Evolutionary conservation across 306 rosid genomes (phyloP).

Genomic region (Prunus fruticosa): DNA sequence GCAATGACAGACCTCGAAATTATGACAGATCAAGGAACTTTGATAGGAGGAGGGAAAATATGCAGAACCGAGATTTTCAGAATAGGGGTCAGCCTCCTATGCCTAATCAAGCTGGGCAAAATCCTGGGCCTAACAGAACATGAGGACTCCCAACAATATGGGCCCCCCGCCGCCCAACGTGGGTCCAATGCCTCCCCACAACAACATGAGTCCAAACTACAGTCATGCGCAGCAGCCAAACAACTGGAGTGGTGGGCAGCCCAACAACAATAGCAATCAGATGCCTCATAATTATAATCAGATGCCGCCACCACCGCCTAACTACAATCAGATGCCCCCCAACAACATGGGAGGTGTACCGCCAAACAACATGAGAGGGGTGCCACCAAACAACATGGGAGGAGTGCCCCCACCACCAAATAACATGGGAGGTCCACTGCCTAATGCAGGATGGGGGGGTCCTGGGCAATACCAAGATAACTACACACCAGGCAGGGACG

Average conservation of each 20-base stretch:
- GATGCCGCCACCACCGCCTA: too few species aligned
- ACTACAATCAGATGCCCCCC: too few species aligned
- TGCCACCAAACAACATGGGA: not conserved
- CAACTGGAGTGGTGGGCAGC: conserved; percentile 14
- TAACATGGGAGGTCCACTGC: conserved; percentile 19
- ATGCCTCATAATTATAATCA: too few species aligned
- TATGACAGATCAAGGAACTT: conserved; percentile 83
- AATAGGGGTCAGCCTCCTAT: conserved; percentile 35
- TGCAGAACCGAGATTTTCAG: conserved; percentile 61
- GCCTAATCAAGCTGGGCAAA: conserved; percentile 29
- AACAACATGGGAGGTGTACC: too few species aligned
- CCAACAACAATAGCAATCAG: not conserved
- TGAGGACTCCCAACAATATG: conserved; percentile 9
- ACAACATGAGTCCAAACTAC: not conserved
- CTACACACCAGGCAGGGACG: conserved; percentile 34
- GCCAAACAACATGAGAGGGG: conserved; percentile 40
- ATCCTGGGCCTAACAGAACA: conserved; percentile 23
- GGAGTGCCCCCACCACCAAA: conserved; percentile 18
- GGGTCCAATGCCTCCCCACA: conserved; percentile 1
- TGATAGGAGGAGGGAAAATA: conserved; percentile 81
- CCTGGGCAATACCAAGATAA: conserved; percentile 28
- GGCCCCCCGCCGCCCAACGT: not conserved
- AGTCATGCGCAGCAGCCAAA: conserved; percentile 23
- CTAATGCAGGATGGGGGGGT: conserved; percentile 48
- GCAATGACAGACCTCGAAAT: conserved; percentile 85